A percentile compares a stretch with the other conserved stretches of the same genome.
Evolutionary conservation across 208 protist genomes (phyloP).

Genomic region (Trypanosoma melophagium): DNA sequence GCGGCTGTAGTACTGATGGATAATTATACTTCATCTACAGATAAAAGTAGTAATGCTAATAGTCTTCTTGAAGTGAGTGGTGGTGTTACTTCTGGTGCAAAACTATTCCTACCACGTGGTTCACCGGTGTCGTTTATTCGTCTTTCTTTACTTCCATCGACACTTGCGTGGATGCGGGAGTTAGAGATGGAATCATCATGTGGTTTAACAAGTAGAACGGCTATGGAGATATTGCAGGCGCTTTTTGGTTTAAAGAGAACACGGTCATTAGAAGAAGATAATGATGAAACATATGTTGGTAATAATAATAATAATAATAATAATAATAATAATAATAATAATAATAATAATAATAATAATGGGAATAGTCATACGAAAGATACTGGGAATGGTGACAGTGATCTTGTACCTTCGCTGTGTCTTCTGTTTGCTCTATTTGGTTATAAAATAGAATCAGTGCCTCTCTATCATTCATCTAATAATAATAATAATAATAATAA

Average conservation of each 20-base stretch:
- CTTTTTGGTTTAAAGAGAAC: slow-evolving; percentile 21
- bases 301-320: too few species aligned
- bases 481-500: not conserved
- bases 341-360: not conserved
- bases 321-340: too few species aligned
- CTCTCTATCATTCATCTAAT: too few species aligned
- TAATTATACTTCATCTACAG: not conserved
- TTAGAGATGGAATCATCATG: not conserved
- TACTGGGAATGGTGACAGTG: not conserved
- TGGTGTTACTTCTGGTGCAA: slow-evolving; percentile 3
- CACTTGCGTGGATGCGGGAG: slow-evolving; percentile 12
- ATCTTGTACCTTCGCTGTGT: slow-evolving; percentile 10
- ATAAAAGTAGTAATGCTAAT: not conserved
- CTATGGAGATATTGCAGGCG: slow-evolving; percentile 10
- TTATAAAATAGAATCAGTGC: not conserved
- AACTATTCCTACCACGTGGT: slow-evolving; percentile 54
- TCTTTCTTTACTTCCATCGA: not conserved
- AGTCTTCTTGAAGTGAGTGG: not conserved
- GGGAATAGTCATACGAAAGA: not conserved
- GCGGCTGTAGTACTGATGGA: slow-evolving; percentile 30
- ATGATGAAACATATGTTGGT: too few species aligned
- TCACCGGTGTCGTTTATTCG: slow-evolving; percentile 38
- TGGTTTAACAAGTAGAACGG: slow-evolving; percentile 1
- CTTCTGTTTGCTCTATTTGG: slow-evolving; percentile 20
- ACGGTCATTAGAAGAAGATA: not conserved